Evolutionary conservation across 1,284 basidiomycete genomes (phyloP), one percentile per base, ranked within the genome.

Genomic region (Rhodotorula sp.): DNA sequence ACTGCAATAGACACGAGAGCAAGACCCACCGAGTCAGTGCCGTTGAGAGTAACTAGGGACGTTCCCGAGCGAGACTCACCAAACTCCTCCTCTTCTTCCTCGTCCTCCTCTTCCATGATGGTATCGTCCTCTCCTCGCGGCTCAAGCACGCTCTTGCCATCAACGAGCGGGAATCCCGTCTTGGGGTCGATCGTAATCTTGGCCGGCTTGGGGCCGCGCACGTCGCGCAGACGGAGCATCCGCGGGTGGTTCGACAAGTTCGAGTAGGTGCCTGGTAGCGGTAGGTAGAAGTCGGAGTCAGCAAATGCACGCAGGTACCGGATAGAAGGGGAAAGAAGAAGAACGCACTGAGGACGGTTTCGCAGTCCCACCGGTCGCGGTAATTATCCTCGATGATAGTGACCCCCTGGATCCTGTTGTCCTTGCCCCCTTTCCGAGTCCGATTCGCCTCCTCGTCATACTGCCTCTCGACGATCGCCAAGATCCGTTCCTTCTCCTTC

Each of bases 231-330:
- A 30, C 87, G 86, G 73, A 96, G 93, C 44, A 94, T 83, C 20
- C 88, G 87, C 0, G 94, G 94, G 79, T 96, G 94, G 78, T 98
- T 97, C 80, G 95, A 95, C 6, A 95, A 84, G 79, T 95, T 97
- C 24, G 91, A 91, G 79, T 94, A 94, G 1, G 93, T 96, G n/a
- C 89, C 93, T 95, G 78, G 37, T 12, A 10, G 37, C 24, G 57
- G 72, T 54, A 29, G 10, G 37, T 12, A 10, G 37, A 24, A 56
- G 72, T 54, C 26, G 10, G 24, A 33, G 49, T 17, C 4, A 29
- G 29, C 18, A 33, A 29, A 26, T 3, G 67, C 33, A 20, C 33
- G 63, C 44, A 30, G 12, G 14, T 29, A 14, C 15, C 6, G 7
- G 14, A 42, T 48, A 29, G 42, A 29, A 48, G 26, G 22, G 10